Percentiles rank a stretch among this genome's conserved stretches.
Conservation (phyloP, 2,329 filamentous ascomycete species). For the Penicillium sp. region DNA sequence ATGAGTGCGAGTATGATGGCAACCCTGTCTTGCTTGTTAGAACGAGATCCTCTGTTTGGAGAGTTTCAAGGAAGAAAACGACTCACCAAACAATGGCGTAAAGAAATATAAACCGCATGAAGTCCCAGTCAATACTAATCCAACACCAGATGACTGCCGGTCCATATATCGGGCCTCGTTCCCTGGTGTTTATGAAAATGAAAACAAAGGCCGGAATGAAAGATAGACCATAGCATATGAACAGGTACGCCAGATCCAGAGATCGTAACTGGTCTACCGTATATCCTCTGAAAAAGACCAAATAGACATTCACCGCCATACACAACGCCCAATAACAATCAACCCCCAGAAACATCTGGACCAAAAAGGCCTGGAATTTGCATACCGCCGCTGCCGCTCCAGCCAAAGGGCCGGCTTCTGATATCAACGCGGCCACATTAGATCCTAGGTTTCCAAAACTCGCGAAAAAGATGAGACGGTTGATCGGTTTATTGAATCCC, state of each 20-base stretch:
- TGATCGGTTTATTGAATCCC: slow-evolving; percentile 50
- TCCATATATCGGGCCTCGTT: slow-evolving; percentile 60
- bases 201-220: slow-evolving; percentile 63
- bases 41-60: not conserved
- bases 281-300: slow-evolving; percentile 70
- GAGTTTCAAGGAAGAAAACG: not conserved
- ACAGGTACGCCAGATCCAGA: slow-evolving; percentile 65
- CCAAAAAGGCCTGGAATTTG: slow-evolving; percentile 69
- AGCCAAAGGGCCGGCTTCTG: slow-evolving; percentile 51
- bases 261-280: slow-evolving; percentile 57
- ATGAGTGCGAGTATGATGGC: slow-evolving; percentile 11
- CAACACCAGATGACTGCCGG: slow-evolving; percentile 75
- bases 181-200: slow-evolving; percentile 54
- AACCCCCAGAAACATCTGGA: slow-evolving; percentile 62
- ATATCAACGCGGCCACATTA: slow-evolving; percentile 69
- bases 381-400: slow-evolving; percentile 56
- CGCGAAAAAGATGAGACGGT: slow-evolving; percentile 74
- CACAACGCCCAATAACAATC: slow-evolving; percentile 70
- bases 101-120: slow-evolving; percentile 66
- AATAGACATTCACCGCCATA: slow-evolving; percentile 75
- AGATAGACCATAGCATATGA: slow-evolving; percentile 66
- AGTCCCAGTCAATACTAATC: slow-evolving; percentile 62
- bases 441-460: slow-evolving; percentile 71
- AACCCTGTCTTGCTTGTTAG: slow-evolving; percentile 41
- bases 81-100: slow-evolving; percentile 47